phyloP scores from a whole-genome alignment of 352 stramenopile genomes.

The Phytopythium cucurbitacearum region DNA sequence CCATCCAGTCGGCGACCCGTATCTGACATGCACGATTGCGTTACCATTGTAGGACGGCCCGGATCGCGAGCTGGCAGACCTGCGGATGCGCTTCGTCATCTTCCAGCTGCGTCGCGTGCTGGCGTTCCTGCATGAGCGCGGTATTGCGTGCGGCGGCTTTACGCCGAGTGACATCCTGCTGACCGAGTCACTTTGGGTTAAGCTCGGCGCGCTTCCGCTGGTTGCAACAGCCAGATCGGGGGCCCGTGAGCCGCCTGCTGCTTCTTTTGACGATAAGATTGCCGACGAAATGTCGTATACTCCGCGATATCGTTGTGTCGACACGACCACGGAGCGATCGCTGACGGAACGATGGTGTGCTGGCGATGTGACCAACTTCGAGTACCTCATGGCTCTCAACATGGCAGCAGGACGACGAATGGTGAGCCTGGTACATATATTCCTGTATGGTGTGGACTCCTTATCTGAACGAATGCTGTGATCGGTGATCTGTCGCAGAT shows the following conservation, averaged over 20 bases:
- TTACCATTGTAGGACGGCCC: slow-evolving; percentile 5
- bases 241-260: neutral
- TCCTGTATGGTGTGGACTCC: neutral
- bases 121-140: slow-evolving; percentile 35
- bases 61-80: slow-evolving; percentile 31
- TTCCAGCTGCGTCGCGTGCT: slow-evolving; percentile 55
- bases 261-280: neutral
- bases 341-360: slow-evolving; percentile 87
- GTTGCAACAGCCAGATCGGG: slow-evolving; percentile 7
- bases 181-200: slow-evolving; percentile 45
- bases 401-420: slow-evolving; percentile 82
- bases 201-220: slow-evolving; percentile 33
- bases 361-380: slow-evolving; percentile 89
- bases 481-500: slow-evolving; percentile 23
- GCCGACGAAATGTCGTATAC: neutral
- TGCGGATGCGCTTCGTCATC: slow-evolving; percentile 66
- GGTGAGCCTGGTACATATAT: slow-evolving; percentile 11
- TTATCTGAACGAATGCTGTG: neutral
- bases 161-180: slow-evolving; percentile 36
- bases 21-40: neutral
- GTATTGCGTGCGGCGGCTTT: slow-evolving; percentile 39
- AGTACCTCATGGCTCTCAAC: slow-evolving; percentile 94
- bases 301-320: slow-evolving; percentile 11
- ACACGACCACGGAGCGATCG: slow-evolving; percentile 20
- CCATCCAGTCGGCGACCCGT: neutral